Base-by-base conservation (phyloP, 1,284 basidiomycete species). In the Sphagnurus paluster region DNA sequence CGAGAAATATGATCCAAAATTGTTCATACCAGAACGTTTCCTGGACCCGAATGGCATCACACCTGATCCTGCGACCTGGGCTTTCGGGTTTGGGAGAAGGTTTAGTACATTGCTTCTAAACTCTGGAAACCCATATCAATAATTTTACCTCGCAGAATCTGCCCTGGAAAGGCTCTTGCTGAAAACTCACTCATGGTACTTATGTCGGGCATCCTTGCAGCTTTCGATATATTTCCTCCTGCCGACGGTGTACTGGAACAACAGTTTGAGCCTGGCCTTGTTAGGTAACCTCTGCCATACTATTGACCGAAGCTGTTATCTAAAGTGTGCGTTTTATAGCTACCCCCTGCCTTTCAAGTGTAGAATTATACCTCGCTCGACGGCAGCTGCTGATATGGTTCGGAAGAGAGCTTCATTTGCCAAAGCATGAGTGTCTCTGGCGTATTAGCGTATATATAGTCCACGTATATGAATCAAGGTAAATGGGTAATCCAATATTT, bases 1-100 rank as follows among this genome's bases (percentile, higher is more conserved):
- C n/a, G 16, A 1, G 8, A 8, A 34, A 14, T 46, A 40, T 21
- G n/a, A 26, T 2, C 38, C 44, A 14, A 25, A 46, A 4, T 17
- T 10, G 4, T 46, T 46, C 33, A 21, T 16, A 32, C 44, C 44
- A 10, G 44, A 46, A n/a, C 30, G 44, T n/a, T 46, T 46, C 13
- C 11, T 46, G 19, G 2, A 20, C 11, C 11, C 24, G 8, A 29
- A 24, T 2, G 32, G 23, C n/a, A 13, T 36, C 5, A 20, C 17
- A 2, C 4, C 33, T 11, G 36, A 44, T 20, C 43, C 43, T 19
- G 25, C 35, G 6, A 44, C 25, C 2, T 44, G 32, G n/a, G 4
- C 5, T 5, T 44, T 38, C 16, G 43, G 43, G 14, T 44, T 44
- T 32, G 43, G 43, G 1, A 35, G 32, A 13, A 25, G 42, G 42